A percentile compares a stretch with the other conserved stretches of the same genome.
Conservation (phyloP, 495 filamentous ascomycete genomes). For the Penicillium pancosmium region DNA sequence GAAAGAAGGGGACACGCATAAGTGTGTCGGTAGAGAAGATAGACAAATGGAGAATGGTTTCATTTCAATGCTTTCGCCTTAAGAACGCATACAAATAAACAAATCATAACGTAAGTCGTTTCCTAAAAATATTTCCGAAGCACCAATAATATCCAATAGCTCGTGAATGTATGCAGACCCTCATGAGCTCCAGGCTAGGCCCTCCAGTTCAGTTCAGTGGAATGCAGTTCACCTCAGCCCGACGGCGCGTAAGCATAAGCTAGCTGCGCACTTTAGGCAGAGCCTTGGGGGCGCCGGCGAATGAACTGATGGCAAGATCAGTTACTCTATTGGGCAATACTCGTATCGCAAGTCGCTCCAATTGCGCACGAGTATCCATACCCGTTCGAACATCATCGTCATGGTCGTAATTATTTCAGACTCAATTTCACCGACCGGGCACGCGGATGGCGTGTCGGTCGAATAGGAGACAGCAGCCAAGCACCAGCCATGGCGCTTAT, state of each 20-base stretch:
- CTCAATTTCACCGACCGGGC: not conserved
- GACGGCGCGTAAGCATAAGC: not conserved
- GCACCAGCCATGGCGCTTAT: not conserved
- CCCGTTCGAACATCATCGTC: not conserved
- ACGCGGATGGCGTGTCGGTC: not conserved
- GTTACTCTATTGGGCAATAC: not conserved
- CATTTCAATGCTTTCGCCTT: not conserved
- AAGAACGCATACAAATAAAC: not conserved
- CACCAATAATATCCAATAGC: too few species aligned
- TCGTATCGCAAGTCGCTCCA: not conserved
- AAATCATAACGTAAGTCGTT: conserved; percentile 1
- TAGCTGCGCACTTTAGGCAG: not conserved
- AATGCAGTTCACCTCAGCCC: not conserved
- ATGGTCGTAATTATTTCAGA: not conserved
- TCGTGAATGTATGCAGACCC: not conserved
- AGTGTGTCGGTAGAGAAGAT: conserved; percentile 1
- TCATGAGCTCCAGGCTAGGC: not conserved
- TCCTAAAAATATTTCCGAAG: not conserved
- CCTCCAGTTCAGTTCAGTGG: not conserved
- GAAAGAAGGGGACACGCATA: not conserved
- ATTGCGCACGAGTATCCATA: not conserved
- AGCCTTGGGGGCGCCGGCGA: not conserved
- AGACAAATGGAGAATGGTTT: conserved; percentile 1
- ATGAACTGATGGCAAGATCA: not conserved
- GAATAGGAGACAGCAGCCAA: not conserved